Conservation (phyloP, 2,329 filamentous ascomycete species). For the Thielaviopsis ethacetica region DNA sequence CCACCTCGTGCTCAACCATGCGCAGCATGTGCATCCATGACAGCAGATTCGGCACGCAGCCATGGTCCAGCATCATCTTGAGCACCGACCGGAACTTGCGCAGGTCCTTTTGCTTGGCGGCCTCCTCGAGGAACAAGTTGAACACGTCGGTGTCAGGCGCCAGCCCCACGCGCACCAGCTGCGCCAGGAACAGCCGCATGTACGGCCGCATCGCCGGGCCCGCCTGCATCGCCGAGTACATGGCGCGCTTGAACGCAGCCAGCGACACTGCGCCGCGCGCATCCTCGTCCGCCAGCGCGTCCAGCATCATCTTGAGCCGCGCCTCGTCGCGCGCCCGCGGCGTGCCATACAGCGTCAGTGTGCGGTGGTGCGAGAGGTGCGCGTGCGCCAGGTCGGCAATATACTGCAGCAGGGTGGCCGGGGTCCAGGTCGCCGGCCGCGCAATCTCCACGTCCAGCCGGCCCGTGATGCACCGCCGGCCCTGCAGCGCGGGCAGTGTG, state of each 20-base stretch:
- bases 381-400: constrained; percentile 25
- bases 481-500: constrained; percentile 17
- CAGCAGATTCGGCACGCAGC: constrained; percentile 24
- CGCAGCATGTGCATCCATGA: constrained; percentile 34
- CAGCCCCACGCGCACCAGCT: constrained; percentile 23
- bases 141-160: constrained; percentile 29
- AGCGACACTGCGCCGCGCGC: constrained; percentile 22
- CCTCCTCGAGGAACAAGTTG: constrained; percentile 30
- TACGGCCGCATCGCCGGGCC: constrained; percentile 17
- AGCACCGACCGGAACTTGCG: constrained; percentile 26
- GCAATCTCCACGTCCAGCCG: constrained; percentile 21
- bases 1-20: constrained; percentile 43
- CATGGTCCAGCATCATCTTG: constrained; percentile 24
- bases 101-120: constrained; percentile 25
- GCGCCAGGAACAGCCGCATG: constrained; percentile 20
- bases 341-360: constrained; percentile 21
- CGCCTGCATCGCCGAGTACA: constrained; percentile 23
- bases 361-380: constrained; percentile 20
- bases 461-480: constrained; percentile 10
- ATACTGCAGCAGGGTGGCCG: constrained; percentile 25
- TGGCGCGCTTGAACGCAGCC: constrained; percentile 26
- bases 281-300: constrained; percentile 23
- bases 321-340: constrained; percentile 22
- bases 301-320: constrained; percentile 23
- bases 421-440: constrained; percentile 25